phyloP scores from a whole-genome alignment of 2,329 filamentous ascomycete genomes.

The Claviceps sp. region DNA sequence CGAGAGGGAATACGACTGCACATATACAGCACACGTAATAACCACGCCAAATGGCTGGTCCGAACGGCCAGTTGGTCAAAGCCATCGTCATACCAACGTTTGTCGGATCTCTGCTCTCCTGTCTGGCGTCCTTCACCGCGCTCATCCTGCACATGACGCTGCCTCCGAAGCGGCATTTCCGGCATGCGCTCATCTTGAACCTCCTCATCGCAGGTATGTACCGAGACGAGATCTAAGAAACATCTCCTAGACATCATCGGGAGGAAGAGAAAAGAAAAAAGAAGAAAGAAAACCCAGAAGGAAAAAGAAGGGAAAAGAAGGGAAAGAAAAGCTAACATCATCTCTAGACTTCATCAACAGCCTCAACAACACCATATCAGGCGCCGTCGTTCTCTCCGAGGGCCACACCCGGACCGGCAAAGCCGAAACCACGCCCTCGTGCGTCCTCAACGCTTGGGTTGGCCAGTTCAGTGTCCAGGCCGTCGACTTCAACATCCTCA shows the following conservation, averaged over 20 bases:
- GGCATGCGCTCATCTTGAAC: conserved; percentile 9
- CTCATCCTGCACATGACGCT: conserved; percentile 3
- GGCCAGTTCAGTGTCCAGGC: conserved; percentile 32
- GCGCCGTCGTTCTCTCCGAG: conserved; percentile 19
- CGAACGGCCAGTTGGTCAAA: not conserved
- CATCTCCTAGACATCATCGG: no score
- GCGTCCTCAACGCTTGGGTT: conserved; percentile 29
- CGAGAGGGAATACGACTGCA: not conserved
- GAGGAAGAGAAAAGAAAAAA: no score
- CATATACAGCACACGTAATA: no score
- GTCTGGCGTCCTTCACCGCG: conserved; percentile 1
- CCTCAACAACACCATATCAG: conserved; percentile 28
- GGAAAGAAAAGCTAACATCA: not conserved
- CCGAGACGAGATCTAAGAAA: no score
- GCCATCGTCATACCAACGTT: not conserved
- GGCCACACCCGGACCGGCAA: conserved; percentile 14
- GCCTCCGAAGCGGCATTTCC: conserved; percentile 8
- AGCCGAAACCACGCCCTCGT: conserved; percentile 11
- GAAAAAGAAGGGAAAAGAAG: no score
- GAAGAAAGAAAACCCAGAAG: no score
- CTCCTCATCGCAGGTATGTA: conserved; percentile 6
- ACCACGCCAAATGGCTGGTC: not conserved
- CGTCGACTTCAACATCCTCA: conserved; percentile 28
- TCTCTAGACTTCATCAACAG: conserved; percentile 26
- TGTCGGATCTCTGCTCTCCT: conserved; percentile 7